Percentiles rank a stretch among this genome's conserved stretches.
phyloP scores from a whole-genome alignment of 2,329 filamentous ascomycete species.

The Shiraia sp. region DNA sequence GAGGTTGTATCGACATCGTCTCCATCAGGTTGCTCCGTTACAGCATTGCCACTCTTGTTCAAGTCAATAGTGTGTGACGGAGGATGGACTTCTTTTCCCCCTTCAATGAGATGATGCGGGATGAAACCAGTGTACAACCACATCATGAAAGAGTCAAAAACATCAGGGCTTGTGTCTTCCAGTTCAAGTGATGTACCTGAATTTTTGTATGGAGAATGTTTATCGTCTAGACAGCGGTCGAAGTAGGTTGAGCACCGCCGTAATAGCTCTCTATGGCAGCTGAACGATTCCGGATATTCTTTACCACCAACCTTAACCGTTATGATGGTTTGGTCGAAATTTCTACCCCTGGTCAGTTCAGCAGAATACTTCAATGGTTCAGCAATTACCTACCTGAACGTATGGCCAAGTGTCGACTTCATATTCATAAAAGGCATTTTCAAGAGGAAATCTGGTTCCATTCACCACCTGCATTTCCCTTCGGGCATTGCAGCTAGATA shows the following conservation, averaged over 20 bases:
- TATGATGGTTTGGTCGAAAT: conserved; percentile 43
- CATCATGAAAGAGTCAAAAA: conserved; percentile 45
- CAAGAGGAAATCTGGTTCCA: conserved; percentile 39
- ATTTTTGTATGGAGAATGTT: conserved; percentile 39
- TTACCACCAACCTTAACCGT: conserved; percentile 39
- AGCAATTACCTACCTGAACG: conserved; percentile 31
- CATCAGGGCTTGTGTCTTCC: conserved; percentile 39
- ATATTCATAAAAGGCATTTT: conserved; percentile 44
- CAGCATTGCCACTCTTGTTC: conserved; percentile 18
- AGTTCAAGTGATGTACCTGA: conserved; percentile 32
- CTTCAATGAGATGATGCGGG: conserved; percentile 43
- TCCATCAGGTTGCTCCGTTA: conserved; percentile 19
- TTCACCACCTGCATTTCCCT: conserved; percentile 19
- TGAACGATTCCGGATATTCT: conserved; percentile 39
- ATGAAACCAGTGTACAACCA: conserved; percentile 44
- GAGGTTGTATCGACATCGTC: conserved; percentile 40
- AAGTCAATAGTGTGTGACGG: conserved; percentile 32
- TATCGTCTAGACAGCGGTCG: conserved; percentile 33
- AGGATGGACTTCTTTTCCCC: conserved; percentile 36
- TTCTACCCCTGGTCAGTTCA: conserved; percentile 28
- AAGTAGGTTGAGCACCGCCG: conserved; percentile 41
- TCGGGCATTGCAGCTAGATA: conserved; percentile 8
- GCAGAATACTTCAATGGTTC: background rate
- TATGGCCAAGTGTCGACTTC: conserved; percentile 39
- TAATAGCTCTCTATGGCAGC: conserved; percentile 39